These are phyloP conservation scores for Speleostelium caveatum DNA, from an alignment of 78 protist species.

Conservation along the genomic window DNA sequence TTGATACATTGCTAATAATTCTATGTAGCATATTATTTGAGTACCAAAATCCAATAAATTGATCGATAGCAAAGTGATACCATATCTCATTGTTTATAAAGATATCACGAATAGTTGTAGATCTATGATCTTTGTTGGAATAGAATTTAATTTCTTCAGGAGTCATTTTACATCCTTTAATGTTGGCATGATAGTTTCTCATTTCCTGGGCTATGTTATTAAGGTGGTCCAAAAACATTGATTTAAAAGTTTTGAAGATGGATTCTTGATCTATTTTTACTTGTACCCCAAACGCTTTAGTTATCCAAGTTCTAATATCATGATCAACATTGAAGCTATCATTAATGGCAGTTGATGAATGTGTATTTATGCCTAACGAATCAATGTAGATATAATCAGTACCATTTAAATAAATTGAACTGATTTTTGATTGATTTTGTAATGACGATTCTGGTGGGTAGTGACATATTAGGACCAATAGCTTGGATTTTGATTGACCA, in stretches of 20 bases:
- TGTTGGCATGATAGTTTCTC: neutral
- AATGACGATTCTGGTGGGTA: constrained; percentile 68
- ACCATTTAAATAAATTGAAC: constrained; percentile 26
- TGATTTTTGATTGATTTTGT: constrained; percentile 12
- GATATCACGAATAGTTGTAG: neutral
- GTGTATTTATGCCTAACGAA: constrained; percentile 16
- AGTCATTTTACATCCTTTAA: neutral
- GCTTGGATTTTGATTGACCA: neutral
- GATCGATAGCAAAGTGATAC: neutral
- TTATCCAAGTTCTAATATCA: constrained; percentile 28
- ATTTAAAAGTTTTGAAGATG: neutral
- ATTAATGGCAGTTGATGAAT: neutral
- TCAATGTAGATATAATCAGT: constrained; percentile 9
- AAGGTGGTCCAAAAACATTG: constrained; percentile 11
- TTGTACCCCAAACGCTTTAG: constrained; percentile 13
- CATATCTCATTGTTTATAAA: neutral
- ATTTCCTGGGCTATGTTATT: neutral
- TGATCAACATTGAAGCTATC: neutral
- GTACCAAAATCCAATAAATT: neutral
- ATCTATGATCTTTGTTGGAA: neutral
- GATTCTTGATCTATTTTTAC: neutral
- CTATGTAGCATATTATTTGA: neutral
- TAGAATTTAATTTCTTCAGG: neutral
- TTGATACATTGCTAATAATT: constrained; percentile 10
- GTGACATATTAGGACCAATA: constrained; percentile 40